phyloP scores from a whole-genome alignment of 1,284 basidiomycete species.

The Schizopora paradoxa region DNA sequence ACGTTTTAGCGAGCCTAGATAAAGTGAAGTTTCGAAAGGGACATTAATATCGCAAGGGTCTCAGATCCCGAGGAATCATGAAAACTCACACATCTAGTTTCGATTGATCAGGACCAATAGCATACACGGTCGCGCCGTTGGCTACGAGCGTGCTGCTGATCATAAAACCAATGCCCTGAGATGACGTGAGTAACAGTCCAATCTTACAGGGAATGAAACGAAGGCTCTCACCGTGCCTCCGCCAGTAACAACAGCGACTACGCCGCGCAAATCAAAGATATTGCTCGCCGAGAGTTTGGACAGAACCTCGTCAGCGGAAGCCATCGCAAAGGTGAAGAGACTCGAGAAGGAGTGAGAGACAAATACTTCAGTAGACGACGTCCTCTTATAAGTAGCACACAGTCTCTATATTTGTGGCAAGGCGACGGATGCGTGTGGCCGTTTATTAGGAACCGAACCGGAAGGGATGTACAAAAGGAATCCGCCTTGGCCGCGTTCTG shows the following conservation, averaged over 20 bases:
- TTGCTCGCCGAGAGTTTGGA: constrained; percentile 33
- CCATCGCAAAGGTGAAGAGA: constrained; percentile 8
- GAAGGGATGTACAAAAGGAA: too few relatives aligned
- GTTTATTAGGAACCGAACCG: too few relatives aligned
- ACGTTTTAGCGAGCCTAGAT: constrained; percentile 31
- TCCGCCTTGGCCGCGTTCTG: too few relatives aligned
- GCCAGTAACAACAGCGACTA: constrained; percentile 45
- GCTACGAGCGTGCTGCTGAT: constrained; percentile 41
- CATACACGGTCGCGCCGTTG: constrained; percentile 46
- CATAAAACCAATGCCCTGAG: constrained; percentile 45
- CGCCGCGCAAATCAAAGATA: constrained; percentile 39
- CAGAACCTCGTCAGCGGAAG: constrained; percentile 31
- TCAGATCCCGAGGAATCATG: background rate
- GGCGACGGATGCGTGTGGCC: too few relatives aligned
- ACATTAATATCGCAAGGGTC: background rate
- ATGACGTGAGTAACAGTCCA: background rate
- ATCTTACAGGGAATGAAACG: background rate
- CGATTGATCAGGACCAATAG: constrained; percentile 40
- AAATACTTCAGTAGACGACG: too few relatives aligned
- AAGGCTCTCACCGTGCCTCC: constrained; percentile 37
- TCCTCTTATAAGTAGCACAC: too few relatives aligned
- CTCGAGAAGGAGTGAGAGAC: too few relatives aligned
- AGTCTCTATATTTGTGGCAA: too few relatives aligned
- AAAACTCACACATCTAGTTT: constrained; percentile 35
- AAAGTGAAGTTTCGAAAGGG: background rate